Evolutionary conservation across 148 eudicot species (phyloP), one percentile per base, ranked within the genome.

Genomic region (Amaranthus cruentus): DNA sequence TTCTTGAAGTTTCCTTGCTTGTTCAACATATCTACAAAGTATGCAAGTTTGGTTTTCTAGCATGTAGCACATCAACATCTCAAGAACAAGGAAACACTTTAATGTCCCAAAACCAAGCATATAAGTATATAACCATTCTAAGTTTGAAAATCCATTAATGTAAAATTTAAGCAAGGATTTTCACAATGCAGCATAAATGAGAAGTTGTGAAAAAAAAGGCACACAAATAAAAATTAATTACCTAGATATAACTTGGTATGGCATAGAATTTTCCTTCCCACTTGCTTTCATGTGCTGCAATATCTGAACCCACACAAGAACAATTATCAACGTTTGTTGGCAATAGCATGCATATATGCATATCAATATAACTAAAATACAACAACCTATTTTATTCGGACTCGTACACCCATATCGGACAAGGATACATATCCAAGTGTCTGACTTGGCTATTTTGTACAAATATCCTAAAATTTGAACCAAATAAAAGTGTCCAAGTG

Each of bases 201-300:
- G 38, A 21, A 60, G 10, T 60, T 28, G 12, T 7, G 46, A 60
- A 7, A 28, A 28, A 3, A 1, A 60, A 13, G 11, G 56, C n/a
- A 21, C 56, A 1, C 14, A 49, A 49, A 13, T 11, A 7, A 5
- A n/a, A 68, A 67, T 6, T 6, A 55, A 63, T 75, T 81, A 95
- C 98, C 89, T 91, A 56, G 97, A 91, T 87, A 95, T 91, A 55
- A 95, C 98, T 83, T 95, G 98, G 78, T 85, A 95, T 0, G 98
- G 96, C 98, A 95, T 86, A 46, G 96, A 85, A 81, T 87, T 87
- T 77, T 91, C 98, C 77, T 91, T 95, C 47, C 98, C 97, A 68
- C 97, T 95, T 77, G 93, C 82, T 83, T 84, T 90, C 98, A 95
- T 95, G 64, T 91, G 97, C 77, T 95, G 98, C 85, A 91, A 80